Percentiles rank a stretch among this genome's conserved stretches.
Evolutionary conservation across 805 yeast genomes (phyloP).

Genomic region (Wickerhamomyces silvicola): DNA sequence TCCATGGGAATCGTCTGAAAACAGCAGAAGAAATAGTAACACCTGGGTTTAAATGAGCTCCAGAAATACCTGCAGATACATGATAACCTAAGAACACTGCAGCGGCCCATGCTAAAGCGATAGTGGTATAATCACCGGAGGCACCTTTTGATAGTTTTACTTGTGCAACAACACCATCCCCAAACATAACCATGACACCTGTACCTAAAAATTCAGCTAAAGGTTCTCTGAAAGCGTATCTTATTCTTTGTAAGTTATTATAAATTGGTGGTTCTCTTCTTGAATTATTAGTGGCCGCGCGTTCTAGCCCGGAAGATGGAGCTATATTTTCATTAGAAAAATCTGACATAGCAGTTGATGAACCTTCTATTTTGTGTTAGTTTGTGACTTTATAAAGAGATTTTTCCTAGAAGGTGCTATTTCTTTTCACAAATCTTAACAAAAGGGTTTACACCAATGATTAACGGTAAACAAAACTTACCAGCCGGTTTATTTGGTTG

Average conservation of each 20-base stretch:
- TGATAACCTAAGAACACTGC: conserved; percentile 47
- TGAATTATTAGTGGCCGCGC: conserved; percentile 17
- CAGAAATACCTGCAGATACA: conserved; percentile 48
- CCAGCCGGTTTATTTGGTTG: conserved; percentile 22
- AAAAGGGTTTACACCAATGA: too few relatives aligned
- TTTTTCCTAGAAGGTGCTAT: too few relatives aligned
- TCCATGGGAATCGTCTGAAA: conserved; percentile 46
- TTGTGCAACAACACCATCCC: conserved; percentile 46
- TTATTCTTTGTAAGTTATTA: conserved; percentile 19
- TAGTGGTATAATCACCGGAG: conserved; percentile 35
- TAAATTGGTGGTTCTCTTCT: conserved; percentile 10
- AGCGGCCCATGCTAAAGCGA: conserved; percentile 47
- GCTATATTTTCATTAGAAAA: conserved; percentile 16
- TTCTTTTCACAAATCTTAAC: too few relatives aligned
- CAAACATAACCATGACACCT: conserved; percentile 37
- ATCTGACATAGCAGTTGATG: too few relatives aligned
- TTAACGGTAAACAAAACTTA: conserved; percentile 10
- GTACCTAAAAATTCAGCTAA: conserved; percentile 50
- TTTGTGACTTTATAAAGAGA: neutral
- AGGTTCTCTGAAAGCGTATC: conserved; percentile 34
- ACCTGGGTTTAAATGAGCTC: conserved; percentile 54
- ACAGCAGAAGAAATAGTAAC: conserved; percentile 41
- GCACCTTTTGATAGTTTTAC: conserved; percentile 27
- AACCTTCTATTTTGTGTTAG: neutral
- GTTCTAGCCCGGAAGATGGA: conserved; percentile 24